phyloP scores from a whole-genome alignment of 768 basidiomycete species.

The Clavaria fumosa region DNA sequence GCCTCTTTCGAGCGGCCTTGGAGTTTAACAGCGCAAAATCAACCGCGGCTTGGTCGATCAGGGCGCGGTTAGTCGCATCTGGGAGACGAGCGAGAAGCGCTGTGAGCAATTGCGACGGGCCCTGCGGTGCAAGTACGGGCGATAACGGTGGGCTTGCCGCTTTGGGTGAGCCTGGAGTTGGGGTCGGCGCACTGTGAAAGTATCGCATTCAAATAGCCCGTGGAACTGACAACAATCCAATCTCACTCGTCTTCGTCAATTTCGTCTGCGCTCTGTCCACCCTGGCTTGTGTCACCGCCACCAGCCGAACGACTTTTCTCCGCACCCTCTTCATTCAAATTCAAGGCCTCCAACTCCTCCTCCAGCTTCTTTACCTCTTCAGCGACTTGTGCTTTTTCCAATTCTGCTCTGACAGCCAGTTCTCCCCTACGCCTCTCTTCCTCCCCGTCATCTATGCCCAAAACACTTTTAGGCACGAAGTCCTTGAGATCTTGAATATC shows the following conservation, averaged over 20 bases:
- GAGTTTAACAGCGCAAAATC: slow-evolving; percentile 96
- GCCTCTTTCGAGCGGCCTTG: slow-evolving; percentile 85
- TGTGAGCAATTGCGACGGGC: slow-evolving; percentile 85
- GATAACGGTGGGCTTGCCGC: slow-evolving; percentile 41
- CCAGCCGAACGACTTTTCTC: slow-evolving; percentile 7
- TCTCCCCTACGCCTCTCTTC: slow-evolving; percentile 27
- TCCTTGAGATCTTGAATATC: slow-evolving; percentile 85
- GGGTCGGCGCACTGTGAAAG: slow-evolving; percentile 32
- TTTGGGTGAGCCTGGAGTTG: slow-evolving; percentile 55
- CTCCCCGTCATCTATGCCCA: slow-evolving; percentile 48
- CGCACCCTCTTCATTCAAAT: slow-evolving; percentile 29
- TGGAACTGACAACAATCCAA: neutral
- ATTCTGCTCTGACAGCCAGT: slow-evolving; percentile 36
- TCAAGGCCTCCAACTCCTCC: slow-evolving; percentile 46
- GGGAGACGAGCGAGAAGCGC: slow-evolving; percentile 82
- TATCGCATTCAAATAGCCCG: slow-evolving; percentile 11
- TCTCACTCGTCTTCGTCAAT: slow-evolving; percentile 30
- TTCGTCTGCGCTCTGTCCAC: slow-evolving; percentile 12
- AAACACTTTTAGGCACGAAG: slow-evolving; percentile 75
- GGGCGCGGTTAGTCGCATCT: slow-evolving; percentile 79
- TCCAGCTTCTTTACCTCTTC: slow-evolving; percentile 65
- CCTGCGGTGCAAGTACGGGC: slow-evolving; percentile 67
- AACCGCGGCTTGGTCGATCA: slow-evolving; percentile 87
- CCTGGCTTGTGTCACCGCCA: slow-evolving; percentile 4
- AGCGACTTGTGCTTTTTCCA: slow-evolving; percentile 36